These are phyloP conservation scores for Chionographis japonica DNA, from an alignment of 106 monocot species.

Conservation along the genomic window DNA sequence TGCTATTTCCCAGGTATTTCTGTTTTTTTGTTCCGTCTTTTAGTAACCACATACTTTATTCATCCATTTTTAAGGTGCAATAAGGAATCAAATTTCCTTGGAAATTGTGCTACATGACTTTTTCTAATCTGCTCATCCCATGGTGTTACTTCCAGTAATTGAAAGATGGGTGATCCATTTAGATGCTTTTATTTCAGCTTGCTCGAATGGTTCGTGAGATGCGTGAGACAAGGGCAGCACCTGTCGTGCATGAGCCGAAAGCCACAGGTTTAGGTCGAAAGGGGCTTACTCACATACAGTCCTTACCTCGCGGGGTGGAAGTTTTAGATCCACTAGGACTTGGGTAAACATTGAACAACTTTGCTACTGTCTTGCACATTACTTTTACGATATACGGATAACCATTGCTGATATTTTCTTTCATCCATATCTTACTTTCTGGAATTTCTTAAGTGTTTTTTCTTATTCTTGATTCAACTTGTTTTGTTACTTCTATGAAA, in stretches of 20 bases:
- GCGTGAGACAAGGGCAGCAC: slow-evolving; percentile 79
- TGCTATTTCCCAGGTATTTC: too few species aligned
- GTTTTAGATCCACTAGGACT: slow-evolving; percentile 94
- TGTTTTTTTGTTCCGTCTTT: too few species aligned
- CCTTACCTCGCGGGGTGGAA: slow-evolving; percentile 91
- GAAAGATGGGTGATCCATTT: neutral
- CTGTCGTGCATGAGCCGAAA: slow-evolving; percentile 52
- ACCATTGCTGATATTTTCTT: too few species aligned
- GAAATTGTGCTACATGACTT: neutral
- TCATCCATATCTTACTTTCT: too few species aligned
- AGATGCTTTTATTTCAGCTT: slow-evolving; percentile 52
- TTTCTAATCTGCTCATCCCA: neutral
- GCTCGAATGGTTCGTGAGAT: slow-evolving; percentile 93
- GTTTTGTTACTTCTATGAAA: too few species aligned
- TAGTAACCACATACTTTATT: too few species aligned
- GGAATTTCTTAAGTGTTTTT: too few species aligned
- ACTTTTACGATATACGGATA: too few species aligned
- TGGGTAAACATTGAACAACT: slow-evolving; percentile 45
- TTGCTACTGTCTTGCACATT: neutral
- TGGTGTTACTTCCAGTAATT: neutral
- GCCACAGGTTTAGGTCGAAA: slow-evolving; percentile 50
- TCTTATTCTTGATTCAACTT: too few species aligned
- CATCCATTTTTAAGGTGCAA: too few species aligned
- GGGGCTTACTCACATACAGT: slow-evolving; percentile 64
- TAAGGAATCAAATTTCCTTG: too few species aligned